Evolutionary conservation across 2,329 filamentous ascomycete genomes (phyloP).

Genomic region (Hirsutella rhossiliensis): DNA sequence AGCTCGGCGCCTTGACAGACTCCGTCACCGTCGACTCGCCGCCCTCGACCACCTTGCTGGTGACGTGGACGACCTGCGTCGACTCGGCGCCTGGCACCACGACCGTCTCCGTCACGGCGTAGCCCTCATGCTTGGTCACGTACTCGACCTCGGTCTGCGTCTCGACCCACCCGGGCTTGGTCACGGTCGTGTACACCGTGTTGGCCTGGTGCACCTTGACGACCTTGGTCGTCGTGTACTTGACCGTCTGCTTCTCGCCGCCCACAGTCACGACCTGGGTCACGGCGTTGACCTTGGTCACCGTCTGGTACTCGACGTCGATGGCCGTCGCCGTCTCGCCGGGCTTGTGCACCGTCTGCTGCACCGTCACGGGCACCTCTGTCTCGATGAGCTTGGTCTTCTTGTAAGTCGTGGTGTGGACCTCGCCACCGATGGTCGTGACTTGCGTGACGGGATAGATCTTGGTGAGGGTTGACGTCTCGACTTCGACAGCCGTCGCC

Average conservation of each 20-base stretch:
- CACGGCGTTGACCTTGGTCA: slow-evolving; percentile 19
- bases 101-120: slow-evolving; percentile 30
- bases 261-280: slow-evolving; percentile 21
- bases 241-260: slow-evolving; percentile 16
- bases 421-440: slow-evolving; percentile 27
- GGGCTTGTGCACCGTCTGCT: slow-evolving; percentile 8
- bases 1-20: neutral
- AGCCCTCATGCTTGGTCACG: slow-evolving; percentile 30
- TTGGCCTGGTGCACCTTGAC: slow-evolving; percentile 15
- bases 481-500: slow-evolving; percentile 6
- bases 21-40: slow-evolving; percentile 14
- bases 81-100: slow-evolving; percentile 22
- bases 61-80: slow-evolving; percentile 24
- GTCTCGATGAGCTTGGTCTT: slow-evolving; percentile 26
- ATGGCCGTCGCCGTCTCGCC: slow-evolving; percentile 6
- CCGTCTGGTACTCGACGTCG: slow-evolving; percentile 24
- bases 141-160: slow-evolving; percentile 22
- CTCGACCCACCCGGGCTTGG: slow-evolving; percentile 23
- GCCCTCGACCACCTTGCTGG: slow-evolving; percentile 24
- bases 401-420: slow-evolving; percentile 22
- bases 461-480: slow-evolving; percentile 29
- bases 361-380: slow-evolving; percentile 17
- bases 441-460: slow-evolving; percentile 25
- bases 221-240: slow-evolving; percentile 11
- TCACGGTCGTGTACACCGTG: slow-evolving; percentile 22